A percentile compares a stretch with the other conserved stretches of the same genome.
phyloP scores from a whole-genome alignment of 257 asterid genomes.

The Gentiana dahurica region DNA sequence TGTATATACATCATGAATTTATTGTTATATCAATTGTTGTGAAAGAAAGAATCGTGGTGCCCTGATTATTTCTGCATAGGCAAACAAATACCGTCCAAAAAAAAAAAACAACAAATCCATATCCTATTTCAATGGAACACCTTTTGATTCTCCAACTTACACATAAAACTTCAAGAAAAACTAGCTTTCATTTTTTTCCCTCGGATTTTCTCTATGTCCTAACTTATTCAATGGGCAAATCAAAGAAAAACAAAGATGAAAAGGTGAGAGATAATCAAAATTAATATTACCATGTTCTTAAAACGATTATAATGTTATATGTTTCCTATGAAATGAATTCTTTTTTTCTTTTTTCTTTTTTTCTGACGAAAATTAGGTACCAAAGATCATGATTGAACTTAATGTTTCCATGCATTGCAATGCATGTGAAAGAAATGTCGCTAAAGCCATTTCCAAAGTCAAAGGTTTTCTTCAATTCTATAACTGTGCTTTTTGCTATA shows the following conservation, averaged over 20 bases:
- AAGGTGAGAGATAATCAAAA: conserved; percentile 5
- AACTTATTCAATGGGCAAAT: conserved; percentile 8
- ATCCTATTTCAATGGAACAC: too few relatives aligned
- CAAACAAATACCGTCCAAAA: too few relatives aligned
- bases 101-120: too few relatives aligned
- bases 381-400: conserved; percentile 37
- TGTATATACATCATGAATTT: too few relatives aligned
- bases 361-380: conserved; percentile 16
- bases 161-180: too few relatives aligned
- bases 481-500: too few relatives aligned
- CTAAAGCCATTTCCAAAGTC: conserved; percentile 49
- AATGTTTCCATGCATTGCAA: conserved; percentile 71
- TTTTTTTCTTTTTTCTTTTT: background rate
- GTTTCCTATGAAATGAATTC: background rate
- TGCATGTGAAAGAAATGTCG: conserved; percentile 79
- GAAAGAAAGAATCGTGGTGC: too few relatives aligned
- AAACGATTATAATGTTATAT: background rate
- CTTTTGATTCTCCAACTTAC: too few relatives aligned
- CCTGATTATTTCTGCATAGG: too few relatives aligned
- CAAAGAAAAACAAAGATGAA: conserved; percentile 1
- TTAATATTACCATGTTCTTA: background rate
- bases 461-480: conserved; percentile 38
- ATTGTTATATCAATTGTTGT: too few relatives aligned
- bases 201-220: background rate
- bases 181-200: too few relatives aligned